Percentiles rank a stretch among this genome's conserved stretches.
phyloP scores from a whole-genome alignment of 2,329 filamentous ascomycete genomes.

The Hyphodiscus sp. region DNA sequence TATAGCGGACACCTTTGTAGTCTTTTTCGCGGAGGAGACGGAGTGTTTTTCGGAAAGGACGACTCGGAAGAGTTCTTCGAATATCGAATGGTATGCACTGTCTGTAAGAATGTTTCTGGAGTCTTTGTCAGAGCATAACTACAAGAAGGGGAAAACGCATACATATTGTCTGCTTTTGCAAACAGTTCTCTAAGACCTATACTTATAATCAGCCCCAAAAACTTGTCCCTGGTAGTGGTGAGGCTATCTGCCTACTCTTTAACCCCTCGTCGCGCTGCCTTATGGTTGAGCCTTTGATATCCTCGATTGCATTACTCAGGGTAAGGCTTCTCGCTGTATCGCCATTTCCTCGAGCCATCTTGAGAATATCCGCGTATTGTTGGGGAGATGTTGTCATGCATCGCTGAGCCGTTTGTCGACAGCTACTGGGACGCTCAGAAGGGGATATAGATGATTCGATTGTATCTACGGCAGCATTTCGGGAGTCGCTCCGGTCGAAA shows the following conservation, averaged over 20 bases:
- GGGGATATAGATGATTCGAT: background rate
- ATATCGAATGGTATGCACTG: constrained; percentile 73
- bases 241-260: background rate
- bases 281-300: background rate
- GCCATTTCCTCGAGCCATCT: background rate
- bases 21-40: constrained; percentile 50
- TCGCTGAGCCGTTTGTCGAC: background rate
- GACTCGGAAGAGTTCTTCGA: constrained; percentile 71
- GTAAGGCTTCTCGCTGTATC: background rate
- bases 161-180: background rate
- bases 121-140: background rate
- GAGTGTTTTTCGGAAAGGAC: constrained; percentile 59
- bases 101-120: constrained; percentile 49
- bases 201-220: background rate
- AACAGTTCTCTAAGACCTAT: background rate
- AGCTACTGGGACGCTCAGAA: background rate
- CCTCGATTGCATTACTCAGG: background rate
- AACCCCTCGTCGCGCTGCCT: background rate
- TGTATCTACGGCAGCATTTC: no score
- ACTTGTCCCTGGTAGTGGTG: background rate
- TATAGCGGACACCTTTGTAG: constrained; percentile 42
- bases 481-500: no score
- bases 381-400: background rate
- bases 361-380: background rate
- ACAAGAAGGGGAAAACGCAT: background rate